phyloP scores from a whole-genome alignment of 352 stramenopile species.

The Peronospora destructor region DNA sequence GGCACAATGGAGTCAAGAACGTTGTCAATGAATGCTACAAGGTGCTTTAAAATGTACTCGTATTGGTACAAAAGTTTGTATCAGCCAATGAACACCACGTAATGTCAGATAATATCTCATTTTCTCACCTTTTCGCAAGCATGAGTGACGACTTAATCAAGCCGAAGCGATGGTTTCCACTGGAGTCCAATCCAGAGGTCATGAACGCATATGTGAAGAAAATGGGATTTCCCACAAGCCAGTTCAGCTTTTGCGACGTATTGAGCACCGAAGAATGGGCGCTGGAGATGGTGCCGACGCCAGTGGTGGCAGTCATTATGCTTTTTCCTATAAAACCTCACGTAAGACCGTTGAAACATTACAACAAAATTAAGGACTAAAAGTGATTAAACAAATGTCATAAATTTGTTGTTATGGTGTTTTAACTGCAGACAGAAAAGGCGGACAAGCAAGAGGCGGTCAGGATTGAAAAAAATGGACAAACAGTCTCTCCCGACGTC shows the following conservation, averaged over 20 bases:
- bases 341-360: conserved; percentile 34
- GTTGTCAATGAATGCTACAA: no score
- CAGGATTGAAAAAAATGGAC: conserved; percentile 62
- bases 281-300: conserved; percentile 92
- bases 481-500: conserved; percentile 67
- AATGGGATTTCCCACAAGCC: conserved; percentile 86
- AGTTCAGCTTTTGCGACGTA: conserved; percentile 91
- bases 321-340: conserved; percentile 92
- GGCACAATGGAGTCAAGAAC: no score
- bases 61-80: neutral
- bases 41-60: conserved; percentile 1
- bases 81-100: neutral
- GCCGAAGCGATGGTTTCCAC: conserved; percentile 80
- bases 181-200: conserved; percentile 93
- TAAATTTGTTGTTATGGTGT: conserved; percentile 7
- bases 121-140: neutral
- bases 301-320: conserved; percentile 90
- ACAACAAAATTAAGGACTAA: neutral
- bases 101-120: neutral
- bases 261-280: conserved; percentile 95
- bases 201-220: conserved; percentile 94
- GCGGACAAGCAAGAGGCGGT: conserved; percentile 63
- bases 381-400: conserved; percentile 4
- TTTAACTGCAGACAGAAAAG: conserved; percentile 51
- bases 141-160: conserved; percentile 40